Evolutionary conservation across 2,329 filamentous ascomycete species (phyloP).

Genomic region (Penicillium sp.): DNA sequence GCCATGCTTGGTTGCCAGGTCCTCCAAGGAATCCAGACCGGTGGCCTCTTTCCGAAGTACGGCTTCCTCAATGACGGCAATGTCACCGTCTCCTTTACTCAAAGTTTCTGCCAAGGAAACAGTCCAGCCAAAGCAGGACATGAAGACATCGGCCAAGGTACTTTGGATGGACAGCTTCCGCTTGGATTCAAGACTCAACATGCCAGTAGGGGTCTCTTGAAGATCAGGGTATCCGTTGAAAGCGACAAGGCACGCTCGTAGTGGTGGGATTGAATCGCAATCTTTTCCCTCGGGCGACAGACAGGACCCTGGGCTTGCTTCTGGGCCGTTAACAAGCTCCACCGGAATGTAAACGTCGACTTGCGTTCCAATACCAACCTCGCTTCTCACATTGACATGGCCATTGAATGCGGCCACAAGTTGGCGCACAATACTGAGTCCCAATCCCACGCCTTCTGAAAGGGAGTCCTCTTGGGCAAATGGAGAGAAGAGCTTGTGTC

Average conservation of each 20-base stretch:
- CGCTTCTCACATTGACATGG: conserved; percentile 48
- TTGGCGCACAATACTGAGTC: conserved; percentile 55
- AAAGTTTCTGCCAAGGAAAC: conserved; percentile 22
- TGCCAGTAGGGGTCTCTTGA: conserved; percentile 17
- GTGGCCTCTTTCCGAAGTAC: conserved; percentile 13
- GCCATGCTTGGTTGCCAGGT: background rate
- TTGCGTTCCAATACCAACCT: conserved; percentile 23
- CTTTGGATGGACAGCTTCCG: conserved; percentile 24
- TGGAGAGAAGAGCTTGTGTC: conserved; percentile 53
- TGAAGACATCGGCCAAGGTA: conserved; percentile 21
- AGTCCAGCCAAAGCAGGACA: conserved; percentile 20
- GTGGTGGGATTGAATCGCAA: background rate
- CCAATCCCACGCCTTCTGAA: conserved; percentile 56
- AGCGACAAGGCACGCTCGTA: conserved; percentile 24
- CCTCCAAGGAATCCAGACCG: conserved; percentile 5
- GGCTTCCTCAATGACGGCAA: conserved; percentile 25
- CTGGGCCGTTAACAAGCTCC: conserved; percentile 3
- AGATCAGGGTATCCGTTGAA: conserved; percentile 22
- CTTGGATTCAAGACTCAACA: conserved; percentile 23
- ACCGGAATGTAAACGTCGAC: conserved; percentile 27
- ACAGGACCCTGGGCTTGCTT: background rate
- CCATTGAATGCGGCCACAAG: conserved; percentile 55
- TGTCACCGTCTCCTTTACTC: conserved; percentile 18
- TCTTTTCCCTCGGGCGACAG: no score
- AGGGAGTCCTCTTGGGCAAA: conserved; percentile 59